Evolutionary conservation across 495 filamentous ascomycete species (phyloP), one percentile per base, ranked within the genome.

Genomic region (Evernia prunastri): DNA sequence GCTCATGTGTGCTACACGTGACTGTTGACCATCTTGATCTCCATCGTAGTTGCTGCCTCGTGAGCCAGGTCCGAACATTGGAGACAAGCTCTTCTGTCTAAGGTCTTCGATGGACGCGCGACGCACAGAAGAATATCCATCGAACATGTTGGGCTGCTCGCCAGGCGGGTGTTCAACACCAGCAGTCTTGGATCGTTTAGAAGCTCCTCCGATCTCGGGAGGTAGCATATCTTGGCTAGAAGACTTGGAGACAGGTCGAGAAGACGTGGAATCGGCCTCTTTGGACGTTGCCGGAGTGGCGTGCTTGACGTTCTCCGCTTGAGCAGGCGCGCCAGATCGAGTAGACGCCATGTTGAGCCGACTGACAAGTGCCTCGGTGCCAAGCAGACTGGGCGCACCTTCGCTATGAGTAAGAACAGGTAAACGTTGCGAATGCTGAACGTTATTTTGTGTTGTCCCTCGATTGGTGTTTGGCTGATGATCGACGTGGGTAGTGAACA

Each of bases 281-380:
- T 49, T 39, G 65, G 64, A 65, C 67, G 49, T 60, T 36, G 58
- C 39, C 45, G 65, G 57, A 15, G 61, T 68, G 29, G 62, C 36
- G 59, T 35, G 65, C 36, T 54, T 62, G 37, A 59, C 57, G 27
- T 64, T 43, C 20, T 54, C 57, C 43, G 65, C 66, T 63, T 59
- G 66, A 35, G 53, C 43, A 56, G 66, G 66, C 13, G 70, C 68
- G 47, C 65, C 68, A 47, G 59, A 63, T 36, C 71, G 58, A 23
- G 77, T 77, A 58, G 86, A 87, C 61, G 81, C 80, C 85, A 89
- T 88, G 67, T 88, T 81, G 59, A 90, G 75, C 67, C 85, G 81
- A 66, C 83, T 79, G 66, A 90, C 84, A 64, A 88, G 73, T 15
- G 83, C 86, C 74, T 89, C 87, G 59, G 87, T 81, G 45, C 86